Evolutionary conservation across 169 alveolate genomes (phyloP).

Genomic region (Babesia ovata): DNA sequence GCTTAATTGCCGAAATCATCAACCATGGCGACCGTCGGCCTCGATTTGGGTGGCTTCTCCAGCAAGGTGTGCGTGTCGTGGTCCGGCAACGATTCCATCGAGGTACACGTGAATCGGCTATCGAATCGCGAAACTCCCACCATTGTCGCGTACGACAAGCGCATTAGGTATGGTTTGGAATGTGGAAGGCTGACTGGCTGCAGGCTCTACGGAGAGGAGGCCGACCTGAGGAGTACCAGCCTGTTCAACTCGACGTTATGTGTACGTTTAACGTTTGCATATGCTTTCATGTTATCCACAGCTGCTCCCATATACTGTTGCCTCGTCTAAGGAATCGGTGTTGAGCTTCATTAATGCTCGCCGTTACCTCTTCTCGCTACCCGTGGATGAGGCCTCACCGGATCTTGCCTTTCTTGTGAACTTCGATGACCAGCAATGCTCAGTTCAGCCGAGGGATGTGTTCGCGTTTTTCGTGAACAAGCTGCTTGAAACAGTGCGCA

Average conservation of each 20-base stretch:
- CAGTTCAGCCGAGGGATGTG: conserved; percentile 39
- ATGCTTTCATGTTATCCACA: neutral
- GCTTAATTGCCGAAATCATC: neutral
- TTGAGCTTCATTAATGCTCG: neutral
- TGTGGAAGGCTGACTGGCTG: neutral
- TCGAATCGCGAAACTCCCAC: conserved; percentile 68
- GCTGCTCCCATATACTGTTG: conserved; percentile 45
- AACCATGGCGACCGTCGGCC: conserved; percentile 48
- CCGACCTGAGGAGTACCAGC: conserved; percentile 59
- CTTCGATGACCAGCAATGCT: conserved; percentile 44
- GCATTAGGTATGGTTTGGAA: conserved; percentile 26
- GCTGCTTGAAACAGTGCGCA: conserved; percentile 49
- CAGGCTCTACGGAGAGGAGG: conserved; percentile 69
- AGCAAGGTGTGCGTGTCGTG: conserved; percentile 50
- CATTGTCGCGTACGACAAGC: conserved; percentile 57
- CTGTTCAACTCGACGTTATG: conserved; percentile 19
- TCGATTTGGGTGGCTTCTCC: conserved; percentile 63
- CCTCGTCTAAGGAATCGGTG: neutral
- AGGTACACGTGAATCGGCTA: conserved; percentile 59
- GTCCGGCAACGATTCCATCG: conserved; percentile 35
- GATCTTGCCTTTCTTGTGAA: conserved; percentile 33
- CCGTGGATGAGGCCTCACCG: conserved; percentile 10
- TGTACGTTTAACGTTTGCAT: conserved; percentile 4
- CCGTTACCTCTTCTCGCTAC: conserved; percentile 25
- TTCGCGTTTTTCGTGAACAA: conserved; percentile 47